Conservation (phyloP, 768 basidiomycete genomes). For the Kondoa malvinella region DNA sequence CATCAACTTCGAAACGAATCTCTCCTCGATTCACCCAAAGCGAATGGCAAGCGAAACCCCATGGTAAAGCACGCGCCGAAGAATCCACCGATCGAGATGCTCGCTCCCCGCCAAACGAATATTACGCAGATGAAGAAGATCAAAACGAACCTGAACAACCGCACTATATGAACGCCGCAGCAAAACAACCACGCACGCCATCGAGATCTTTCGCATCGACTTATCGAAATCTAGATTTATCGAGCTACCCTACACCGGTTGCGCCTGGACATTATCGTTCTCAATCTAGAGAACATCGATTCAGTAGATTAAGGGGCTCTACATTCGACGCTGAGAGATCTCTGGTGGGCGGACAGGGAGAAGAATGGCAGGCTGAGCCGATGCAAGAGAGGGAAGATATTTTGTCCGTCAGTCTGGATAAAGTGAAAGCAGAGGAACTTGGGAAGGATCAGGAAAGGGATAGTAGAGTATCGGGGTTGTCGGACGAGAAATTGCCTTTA, state of each 20-base stretch:
- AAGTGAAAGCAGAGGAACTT: neutral
- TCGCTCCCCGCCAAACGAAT: neutral
- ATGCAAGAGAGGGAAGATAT: neutral
- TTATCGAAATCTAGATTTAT: neutral
- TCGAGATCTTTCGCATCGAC: neutral
- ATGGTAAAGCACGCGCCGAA: neutral
- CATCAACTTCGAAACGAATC: neutral
- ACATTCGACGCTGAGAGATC: neutral
- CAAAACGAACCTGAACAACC: neutral
- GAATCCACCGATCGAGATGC: neutral
- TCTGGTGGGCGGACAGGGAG: neutral
- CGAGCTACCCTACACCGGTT: neutral
- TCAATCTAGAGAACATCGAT: neutral
- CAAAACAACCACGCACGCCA: neutral
- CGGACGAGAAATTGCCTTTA: neutral
- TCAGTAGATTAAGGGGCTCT: neutral
- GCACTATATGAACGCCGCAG: too few relatives aligned
- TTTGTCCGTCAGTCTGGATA: neutral
- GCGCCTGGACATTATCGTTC: neutral
- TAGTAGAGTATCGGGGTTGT: neutral
- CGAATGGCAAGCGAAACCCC: neutral
- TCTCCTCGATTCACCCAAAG: neutral
- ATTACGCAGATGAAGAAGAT: neutral
- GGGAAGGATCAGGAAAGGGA: neutral
- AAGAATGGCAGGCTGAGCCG: neutral